Evolutionary conservation across 495 filamentous ascomycete species (phyloP), one percentile per base, ranked within the genome.

Genomic region (Bacidia gigantensis): DNA sequence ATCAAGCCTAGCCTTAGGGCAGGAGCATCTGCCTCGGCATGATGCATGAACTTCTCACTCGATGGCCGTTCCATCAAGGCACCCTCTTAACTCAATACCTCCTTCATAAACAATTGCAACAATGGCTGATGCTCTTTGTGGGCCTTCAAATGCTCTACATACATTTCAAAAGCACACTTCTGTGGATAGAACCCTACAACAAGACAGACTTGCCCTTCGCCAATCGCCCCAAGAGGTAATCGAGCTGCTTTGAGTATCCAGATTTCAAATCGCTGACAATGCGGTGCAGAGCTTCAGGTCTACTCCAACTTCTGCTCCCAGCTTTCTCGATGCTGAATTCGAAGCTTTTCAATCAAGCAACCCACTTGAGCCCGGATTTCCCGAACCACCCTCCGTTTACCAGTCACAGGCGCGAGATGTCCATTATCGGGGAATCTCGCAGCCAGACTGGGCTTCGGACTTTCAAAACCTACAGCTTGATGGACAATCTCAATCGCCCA

Each of bases 141-240:
- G 90, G 41, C 88, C 90, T 22, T 89, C 89, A 11, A 95, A 89
- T 67, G 80, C 87, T 55, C 79, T 92, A 38, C 84, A 92, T 62
- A 85, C 77, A 60, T 83, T 95, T 58, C 78, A 87, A 58, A 84
- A 89, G 58, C 89, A 95, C 67, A 72, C 80, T 3, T 75, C 81
- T 11, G 75, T 80, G 44, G 87, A 97, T 63, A 74, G 84, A 17
- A 82, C 83, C 3, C 72, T 90, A 41, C 89, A 96, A 59, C 90
- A 94, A 65, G 90, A 96, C 60, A 80, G 86, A 46, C 60, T 87
- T 24, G 63, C 67, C 26, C 66, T 70, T 5, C 74, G 72, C 10
- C 71, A 75, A 45, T 66, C 74, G 17, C 70, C 77, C 10, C 65
- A 70, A 43, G 76, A 84, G 63, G 82, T 84, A 60, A 7, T 32